Evolutionary conservation across 2,329 filamentous ascomycete genomes (phyloP), one percentile per base, ranked within the genome.

Genomic region (Polychaeton citri): DNA sequence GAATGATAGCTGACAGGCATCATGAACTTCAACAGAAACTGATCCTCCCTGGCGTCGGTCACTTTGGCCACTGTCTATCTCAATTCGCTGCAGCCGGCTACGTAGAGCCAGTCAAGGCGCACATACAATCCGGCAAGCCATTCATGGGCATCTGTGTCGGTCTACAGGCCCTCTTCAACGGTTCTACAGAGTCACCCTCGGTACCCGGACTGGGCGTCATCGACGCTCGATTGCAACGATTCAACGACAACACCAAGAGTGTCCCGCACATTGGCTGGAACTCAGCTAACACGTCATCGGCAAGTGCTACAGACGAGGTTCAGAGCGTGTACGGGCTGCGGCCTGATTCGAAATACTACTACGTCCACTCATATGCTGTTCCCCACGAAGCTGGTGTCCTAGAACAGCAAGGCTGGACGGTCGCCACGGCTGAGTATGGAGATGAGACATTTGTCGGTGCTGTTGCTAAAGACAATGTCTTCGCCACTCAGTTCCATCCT

Each of bases 181-280:
- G 81, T 6, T 96, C 90, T 0, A 74, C 76, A 28, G 90, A 98
- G 58, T 79, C 84, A 45, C 65, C 76, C 1, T 60, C 67, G 13
- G 76, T 84, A 10, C 62, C 76, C 2, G 90, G 90, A 1, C 65
- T 98, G 33, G 81, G 79, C 4, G 32, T 93, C 19, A 76, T 96
- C 42, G 76, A 79, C 31, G 74, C 72, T 26, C 65, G 63, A 8
- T 71, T 98, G 44, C 69, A 74, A 53, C 78, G 79, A 41, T 98
- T 98, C 63, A 66, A 84, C 54, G 76, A 83, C 55, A 58, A 61
- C 20, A 65, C 73, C 50, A 96, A 96, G 64, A 79, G 86, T 24
- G 92, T 98, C n/a, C 90, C 90, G 26, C 92, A 98, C 63, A 98
- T 98, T 58, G 90, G 90, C 37, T 98, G 90, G 90, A 98, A 98